Percentiles rank a stretch among this genome's conserved stretches.
Conservation (phyloP, 192 early-diverging fungal genomes). For the Backusella westeae region DNA sequence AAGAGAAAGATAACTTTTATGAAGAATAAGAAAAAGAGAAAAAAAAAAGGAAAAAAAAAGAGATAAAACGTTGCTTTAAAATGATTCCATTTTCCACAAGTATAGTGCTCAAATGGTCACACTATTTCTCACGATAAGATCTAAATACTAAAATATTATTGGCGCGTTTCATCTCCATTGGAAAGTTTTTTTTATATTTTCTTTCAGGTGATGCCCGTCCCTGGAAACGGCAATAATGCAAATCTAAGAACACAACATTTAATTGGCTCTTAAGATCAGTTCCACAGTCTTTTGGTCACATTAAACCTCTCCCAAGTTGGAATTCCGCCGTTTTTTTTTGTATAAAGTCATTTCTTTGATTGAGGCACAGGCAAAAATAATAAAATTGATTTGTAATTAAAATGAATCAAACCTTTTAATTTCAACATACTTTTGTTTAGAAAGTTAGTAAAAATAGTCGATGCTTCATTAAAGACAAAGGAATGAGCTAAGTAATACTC, state of each 20-base stretch:
- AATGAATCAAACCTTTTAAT: neutral
- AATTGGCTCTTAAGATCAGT: constrained; percentile 1
- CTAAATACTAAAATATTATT: neutral
- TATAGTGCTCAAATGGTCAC: neutral
- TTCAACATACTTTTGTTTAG: neutral
- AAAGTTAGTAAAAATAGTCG: neutral
- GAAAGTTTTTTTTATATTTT: neutral
- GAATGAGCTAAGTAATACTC: neutral
- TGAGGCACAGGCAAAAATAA: neutral
- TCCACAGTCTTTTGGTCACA: neutral
- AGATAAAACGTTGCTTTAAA: neutral
- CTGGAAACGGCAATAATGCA: neutral
- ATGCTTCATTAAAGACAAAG: neutral
- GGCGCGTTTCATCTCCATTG: neutral
- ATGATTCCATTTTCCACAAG: neutral
- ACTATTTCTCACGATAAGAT: constrained; percentile 5
- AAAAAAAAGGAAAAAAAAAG: neutral
- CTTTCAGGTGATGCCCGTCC: neutral
- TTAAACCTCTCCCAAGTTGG: neutral
- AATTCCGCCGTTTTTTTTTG: neutral
- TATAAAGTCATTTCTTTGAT: neutral
- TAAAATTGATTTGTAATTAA: neutral
- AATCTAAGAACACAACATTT: constrained; percentile 1
- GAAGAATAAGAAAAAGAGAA: neutral
- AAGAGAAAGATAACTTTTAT: neutral